Evolutionary conservation across 441 rosid species (phyloP).

Genomic region (Heliophila coronopifolia): DNA sequence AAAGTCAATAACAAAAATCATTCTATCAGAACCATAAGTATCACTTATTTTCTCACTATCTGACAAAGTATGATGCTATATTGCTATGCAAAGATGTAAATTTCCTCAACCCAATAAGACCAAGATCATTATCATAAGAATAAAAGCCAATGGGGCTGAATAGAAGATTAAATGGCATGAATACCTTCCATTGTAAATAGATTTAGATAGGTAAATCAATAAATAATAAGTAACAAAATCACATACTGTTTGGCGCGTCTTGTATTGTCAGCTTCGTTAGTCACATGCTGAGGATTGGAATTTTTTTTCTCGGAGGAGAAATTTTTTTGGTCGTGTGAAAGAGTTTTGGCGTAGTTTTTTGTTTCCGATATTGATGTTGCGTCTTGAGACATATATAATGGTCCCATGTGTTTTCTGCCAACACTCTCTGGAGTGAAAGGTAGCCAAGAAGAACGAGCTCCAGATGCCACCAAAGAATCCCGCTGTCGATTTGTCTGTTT

Average conservation of each 20-base stretch:
- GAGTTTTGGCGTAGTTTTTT: conserved; percentile 51
- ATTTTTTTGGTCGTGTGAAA: conserved; percentile 50
- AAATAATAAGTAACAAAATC: conserved; percentile 12
- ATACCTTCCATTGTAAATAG: background rate
- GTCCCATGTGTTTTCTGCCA: conserved; percentile 45
- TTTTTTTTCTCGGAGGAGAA: conserved; percentile 48
- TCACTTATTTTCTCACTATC: background rate
- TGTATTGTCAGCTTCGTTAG: conserved; percentile 65
- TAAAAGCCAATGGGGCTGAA: background rate
- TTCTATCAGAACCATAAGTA: background rate
- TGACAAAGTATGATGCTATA: no score
- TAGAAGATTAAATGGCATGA: background rate
- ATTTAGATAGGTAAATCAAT: background rate
- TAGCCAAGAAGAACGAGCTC: conserved; percentile 40
- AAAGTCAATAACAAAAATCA: background rate
- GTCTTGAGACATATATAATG: conserved; percentile 46
- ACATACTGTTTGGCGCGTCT: conserved; percentile 99
- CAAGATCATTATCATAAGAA: background rate
- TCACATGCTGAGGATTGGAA: conserved; percentile 46
- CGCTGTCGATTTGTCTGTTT: conserved; percentile 55
- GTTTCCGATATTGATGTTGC: conserved; percentile 43
- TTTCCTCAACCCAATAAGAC: conserved; percentile 1
- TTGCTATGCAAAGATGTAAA: background rate
- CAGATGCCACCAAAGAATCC: conserved; percentile 45
- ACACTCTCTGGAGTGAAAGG: conserved; percentile 48